These are phyloP conservation scores for Arachnomyces sp. DNA, from an alignment of 2,329 filamentous ascomycete species.

Conservation along the genomic window DNA sequence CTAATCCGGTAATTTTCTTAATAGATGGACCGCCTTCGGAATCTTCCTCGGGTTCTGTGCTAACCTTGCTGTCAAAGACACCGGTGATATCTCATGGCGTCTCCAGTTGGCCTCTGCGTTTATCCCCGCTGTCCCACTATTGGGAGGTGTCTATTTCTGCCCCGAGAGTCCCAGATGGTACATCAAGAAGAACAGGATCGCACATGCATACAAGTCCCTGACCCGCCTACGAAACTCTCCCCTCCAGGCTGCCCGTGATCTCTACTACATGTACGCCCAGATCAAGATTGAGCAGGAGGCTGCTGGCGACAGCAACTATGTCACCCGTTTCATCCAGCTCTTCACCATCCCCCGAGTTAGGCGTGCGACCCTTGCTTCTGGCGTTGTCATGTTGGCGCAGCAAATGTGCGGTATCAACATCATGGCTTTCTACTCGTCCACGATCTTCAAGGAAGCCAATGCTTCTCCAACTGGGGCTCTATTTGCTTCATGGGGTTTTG, in stretches of 20 bases:
- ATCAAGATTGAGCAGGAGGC: constrained; percentile 39
- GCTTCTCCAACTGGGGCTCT: constrained; percentile 49
- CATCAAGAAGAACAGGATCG: constrained; percentile 57
- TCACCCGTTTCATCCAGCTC: constrained; percentile 50
- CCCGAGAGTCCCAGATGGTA: constrained; percentile 60
- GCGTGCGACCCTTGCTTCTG: constrained; percentile 64
- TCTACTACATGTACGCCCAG: constrained; percentile 53
- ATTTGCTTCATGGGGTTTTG: constrained; percentile 57
- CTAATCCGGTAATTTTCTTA: constrained; percentile 1
- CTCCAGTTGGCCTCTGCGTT: constrained; percentile 58
- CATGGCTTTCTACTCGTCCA: constrained; percentile 66
- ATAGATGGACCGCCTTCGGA: constrained; percentile 48
- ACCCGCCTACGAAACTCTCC: constrained; percentile 49
- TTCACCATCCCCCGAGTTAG: constrained; percentile 43
- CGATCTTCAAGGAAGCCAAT: constrained; percentile 47
- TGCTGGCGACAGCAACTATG: constrained; percentile 45
- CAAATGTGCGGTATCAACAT: constrained; percentile 67
- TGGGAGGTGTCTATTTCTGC: constrained; percentile 51
- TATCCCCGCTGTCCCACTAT: constrained; percentile 54
- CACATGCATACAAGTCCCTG: constrained; percentile 53
- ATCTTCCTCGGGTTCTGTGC: constrained; percentile 60
- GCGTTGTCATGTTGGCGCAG: constrained; percentile 70
- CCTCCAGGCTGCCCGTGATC: constrained; percentile 53
- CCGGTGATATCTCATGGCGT: constrained; percentile 53
- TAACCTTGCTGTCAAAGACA: constrained; percentile 55